Base-by-base conservation (phyloP, 2,329 filamentous ascomycete genomes). In the Penicillium digitatum region DNA sequence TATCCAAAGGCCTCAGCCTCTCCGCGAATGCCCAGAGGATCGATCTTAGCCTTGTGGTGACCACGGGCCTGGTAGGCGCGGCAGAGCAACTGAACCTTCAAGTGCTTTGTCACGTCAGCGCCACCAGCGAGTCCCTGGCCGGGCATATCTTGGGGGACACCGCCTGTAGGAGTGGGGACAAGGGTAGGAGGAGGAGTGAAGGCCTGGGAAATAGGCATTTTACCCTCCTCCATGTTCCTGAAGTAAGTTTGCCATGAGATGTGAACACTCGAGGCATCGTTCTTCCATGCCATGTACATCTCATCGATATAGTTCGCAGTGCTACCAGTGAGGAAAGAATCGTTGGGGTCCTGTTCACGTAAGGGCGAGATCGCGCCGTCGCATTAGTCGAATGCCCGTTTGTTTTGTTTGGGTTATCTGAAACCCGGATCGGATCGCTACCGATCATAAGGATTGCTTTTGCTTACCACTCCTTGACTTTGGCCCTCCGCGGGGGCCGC, bases 231-330 rank as follows among this genome's bases (percentile, higher is more conserved):
- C 89, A 99, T 96, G 79, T 99, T 99, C 79, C 87, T 90, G 84
- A 99, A 99, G 83, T 99, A 99, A 72, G 95, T 87, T 79, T 96
- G 93, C 94, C 94, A 99, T 74, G 94, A 99, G 68, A 96, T 83
- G 77, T 99, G 94, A 56, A 99, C 94, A 72, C 90, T 96, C 68
- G 86, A 83, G 49, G 94, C 92, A 68, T 99, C 91, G 62, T 89
- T 82, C 78, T 93, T 96, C 94, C 94, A 99, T 73, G 92, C 87
- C 80, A 96, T 81, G 78, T 99, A 99, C 94, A 99, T 99, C 81
- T 96, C 94, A 76, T 99, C 94, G 73, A 99, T 90, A 79, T 99
- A 99, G 80, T 95, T 96, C 77, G 94, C 94, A 58, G 93, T 94
- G 81, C 90, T 97, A 65, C 94, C 94, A 61, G 91, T 90, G 59